Evolutionary conservation across 768 basidiomycete genomes (phyloP), one percentile per base, ranked within the genome.

Genomic region (Fistulinella prunicolor): DNA sequence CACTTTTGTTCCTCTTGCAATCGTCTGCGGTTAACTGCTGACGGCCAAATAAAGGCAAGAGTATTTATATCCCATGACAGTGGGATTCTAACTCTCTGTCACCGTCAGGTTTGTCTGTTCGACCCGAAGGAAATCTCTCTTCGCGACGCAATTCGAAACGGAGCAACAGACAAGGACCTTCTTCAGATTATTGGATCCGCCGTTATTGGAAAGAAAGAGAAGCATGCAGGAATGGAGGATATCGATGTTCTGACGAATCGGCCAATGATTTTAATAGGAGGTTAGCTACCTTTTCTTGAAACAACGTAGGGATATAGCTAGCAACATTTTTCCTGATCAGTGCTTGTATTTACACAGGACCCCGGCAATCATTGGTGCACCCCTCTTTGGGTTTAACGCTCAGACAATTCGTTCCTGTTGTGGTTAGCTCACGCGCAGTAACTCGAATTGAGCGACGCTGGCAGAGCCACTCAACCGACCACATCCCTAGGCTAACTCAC

Each of bases 211-310:
- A 92, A 91, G 73, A 78, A 85, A 61, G 86, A 81, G 64, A 90
- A 85, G 58, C 90, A 94, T 60, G 86, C 82, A 32, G 88, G 83
- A 32, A 91, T 91, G 89, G 83, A 86, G 60, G 76, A 79, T 49
- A 87, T 90, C 49, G 82, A 90, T 63, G 84, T 86, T 46, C 65
- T 79, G 35, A 79, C 79, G 38, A 93, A 92, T 70, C 75, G 87
- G 42, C 87, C 90, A 10, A 94, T 94, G 91, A 94, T 94, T 54
- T 72, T 90, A 51, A 94, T 94, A 67, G 93, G 92, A 69, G 92
- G 92, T 84, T 94, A 80, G 88, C 79, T 81, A 62, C 65, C 64
- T 70, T 54, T 44, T 62, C 56, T 50, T 49, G 57, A 50, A 44
- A 37, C n/a, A 37, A 34, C 35, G 48, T 54, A 56, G 47, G 35